Percentiles rank a stretch among this genome's conserved stretches.
phyloP scores from a whole-genome alignment of 2,329 filamentous ascomycete genomes.

The Chaetomium strumarium region DNA sequence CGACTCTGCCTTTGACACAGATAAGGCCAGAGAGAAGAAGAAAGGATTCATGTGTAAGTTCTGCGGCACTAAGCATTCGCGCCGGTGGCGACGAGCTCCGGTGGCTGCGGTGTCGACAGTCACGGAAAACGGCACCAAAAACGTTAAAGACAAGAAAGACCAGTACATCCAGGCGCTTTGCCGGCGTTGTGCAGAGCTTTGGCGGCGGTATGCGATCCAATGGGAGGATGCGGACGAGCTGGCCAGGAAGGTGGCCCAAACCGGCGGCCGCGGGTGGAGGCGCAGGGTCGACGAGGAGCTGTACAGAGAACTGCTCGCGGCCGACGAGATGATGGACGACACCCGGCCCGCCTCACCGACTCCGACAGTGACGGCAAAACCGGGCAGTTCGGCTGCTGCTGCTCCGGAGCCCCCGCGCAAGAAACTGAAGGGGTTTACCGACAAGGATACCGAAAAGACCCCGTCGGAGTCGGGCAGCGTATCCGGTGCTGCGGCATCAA shows the following conservation, averaged over 20 bases:
- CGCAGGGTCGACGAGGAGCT: constrained; percentile 88
- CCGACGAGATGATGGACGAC: constrained; percentile 53
- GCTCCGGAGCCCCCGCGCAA: constrained; percentile 55
- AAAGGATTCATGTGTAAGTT: constrained; percentile 91
- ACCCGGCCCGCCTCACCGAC: constrained; percentile 36
- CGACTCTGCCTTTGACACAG: constrained; percentile 90
- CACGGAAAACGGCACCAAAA: constrained; percentile 57
- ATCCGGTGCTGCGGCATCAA: constrained; percentile 32
- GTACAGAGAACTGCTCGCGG: constrained; percentile 62
- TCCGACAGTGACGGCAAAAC: constrained; percentile 30
- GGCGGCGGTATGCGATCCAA: constrained; percentile 92
- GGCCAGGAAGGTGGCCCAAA: constrained; percentile 75
- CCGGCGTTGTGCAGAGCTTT: constrained; percentile 82
- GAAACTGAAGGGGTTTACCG: constrained; percentile 53
- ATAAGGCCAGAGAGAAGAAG: constrained; percentile 74
- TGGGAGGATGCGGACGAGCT: constrained; percentile 94
- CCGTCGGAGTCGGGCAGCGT: constrained; percentile 41
- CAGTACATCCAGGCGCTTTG: constrained; percentile 79
- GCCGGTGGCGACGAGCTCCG: constrained; percentile 89
- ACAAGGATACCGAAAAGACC: constrained; percentile 45
- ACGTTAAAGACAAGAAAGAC: constrained; percentile 69
- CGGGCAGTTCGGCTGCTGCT: constrained; percentile 24
- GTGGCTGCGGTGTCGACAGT: constrained; percentile 66
- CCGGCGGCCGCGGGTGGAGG: constrained; percentile 78
- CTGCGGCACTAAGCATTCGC: constrained; percentile 70